Evolutionary conservation across 345 rosid genomes (phyloP).

Genomic region (Schrenkiella parvula): DNA sequence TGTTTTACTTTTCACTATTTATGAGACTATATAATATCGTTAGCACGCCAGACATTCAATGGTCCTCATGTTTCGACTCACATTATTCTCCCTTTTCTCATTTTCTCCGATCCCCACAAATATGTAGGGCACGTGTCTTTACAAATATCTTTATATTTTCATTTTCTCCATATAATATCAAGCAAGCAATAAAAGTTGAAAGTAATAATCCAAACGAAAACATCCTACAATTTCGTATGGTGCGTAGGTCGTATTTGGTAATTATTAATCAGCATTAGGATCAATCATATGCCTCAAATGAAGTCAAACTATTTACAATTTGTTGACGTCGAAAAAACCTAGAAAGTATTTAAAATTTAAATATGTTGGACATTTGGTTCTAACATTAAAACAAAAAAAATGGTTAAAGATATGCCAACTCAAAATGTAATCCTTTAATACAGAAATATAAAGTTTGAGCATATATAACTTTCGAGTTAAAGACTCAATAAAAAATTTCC

Average conservation of each 20-base stretch:
- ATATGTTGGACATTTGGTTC: neutral
- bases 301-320: neutral
- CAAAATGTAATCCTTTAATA: neutral
- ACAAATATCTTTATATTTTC: neutral
- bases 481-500: neutral
- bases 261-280: conserved; percentile 9
- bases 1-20: conserved; percentile 14
- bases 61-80: conserved; percentile 30
- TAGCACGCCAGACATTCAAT: conserved; percentile 38
- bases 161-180: neutral
- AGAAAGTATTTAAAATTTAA: neutral
- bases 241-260: conserved; percentile 7
- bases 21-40: conserved; percentile 8
- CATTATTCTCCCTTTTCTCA: conserved; percentile 12
- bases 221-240: neutral
- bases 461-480: neutral
- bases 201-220: conserved; percentile 25
- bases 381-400: neutral
- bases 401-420: neutral
- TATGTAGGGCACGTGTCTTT: conserved; percentile 18
- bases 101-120: conserved; percentile 29
- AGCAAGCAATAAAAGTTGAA: neutral
- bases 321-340: neutral
- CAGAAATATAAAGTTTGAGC: neutral
- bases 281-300: neutral